These are phyloP conservation scores for Tuber melanosporum DNA, from an alignment of 495 filamentous ascomycete genomes.

Conservation along the genomic window DNA sequence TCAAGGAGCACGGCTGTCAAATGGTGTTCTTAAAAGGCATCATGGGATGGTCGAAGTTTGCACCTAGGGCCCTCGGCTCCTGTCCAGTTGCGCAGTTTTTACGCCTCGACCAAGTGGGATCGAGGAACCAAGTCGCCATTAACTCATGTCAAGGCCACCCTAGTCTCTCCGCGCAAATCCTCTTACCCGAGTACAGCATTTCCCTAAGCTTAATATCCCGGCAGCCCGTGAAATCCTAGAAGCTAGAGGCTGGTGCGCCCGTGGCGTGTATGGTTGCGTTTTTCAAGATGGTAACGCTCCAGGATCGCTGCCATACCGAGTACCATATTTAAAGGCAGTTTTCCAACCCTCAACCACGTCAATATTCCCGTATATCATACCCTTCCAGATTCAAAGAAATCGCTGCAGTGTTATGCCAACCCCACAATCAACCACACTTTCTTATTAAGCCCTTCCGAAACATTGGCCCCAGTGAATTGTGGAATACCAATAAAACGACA, in stretches of 20 bases:
- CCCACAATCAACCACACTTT: neutral
- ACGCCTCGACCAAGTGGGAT: neutral
- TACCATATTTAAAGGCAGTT: neutral
- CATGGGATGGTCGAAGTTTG: neutral
- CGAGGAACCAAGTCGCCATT: neutral
- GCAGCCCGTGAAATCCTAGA: neutral
- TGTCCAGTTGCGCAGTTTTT: neutral
- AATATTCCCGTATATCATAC: neutral
- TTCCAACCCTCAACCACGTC: neutral
- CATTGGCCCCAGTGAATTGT: neutral
- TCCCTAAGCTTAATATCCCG: neutral
- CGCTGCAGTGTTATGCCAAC: neutral
- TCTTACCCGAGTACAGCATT: neutral
- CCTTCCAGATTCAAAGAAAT: neutral
- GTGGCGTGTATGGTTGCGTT: neutral
- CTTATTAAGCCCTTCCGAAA: neutral
- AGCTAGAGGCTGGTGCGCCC: neutral
- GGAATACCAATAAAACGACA: too few species aligned
- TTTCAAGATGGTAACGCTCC: neutral
- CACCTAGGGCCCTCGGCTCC: neutral
- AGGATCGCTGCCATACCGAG: neutral
- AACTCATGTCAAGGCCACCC: neutral
- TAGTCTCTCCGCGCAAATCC: neutral
- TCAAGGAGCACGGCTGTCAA: neutral
- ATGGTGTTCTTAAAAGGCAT: neutral